These are phyloP conservation scores for Parasarocladium wereldwijsianum DNA, from an alignment of 2,329 filamentous ascomycete species.

Conservation along the genomic window DNA sequence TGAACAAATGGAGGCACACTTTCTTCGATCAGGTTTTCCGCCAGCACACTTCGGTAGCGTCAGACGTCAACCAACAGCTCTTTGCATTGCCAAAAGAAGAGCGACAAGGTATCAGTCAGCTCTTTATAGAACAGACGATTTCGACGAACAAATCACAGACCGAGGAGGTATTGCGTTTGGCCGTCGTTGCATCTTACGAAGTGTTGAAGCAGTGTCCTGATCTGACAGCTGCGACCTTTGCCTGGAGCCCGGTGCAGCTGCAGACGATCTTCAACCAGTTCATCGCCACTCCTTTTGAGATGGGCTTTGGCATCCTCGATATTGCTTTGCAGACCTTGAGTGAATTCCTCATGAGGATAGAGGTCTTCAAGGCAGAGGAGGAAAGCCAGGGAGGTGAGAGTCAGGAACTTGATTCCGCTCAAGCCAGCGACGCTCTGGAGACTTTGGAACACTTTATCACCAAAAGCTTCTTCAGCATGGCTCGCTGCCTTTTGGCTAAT, in stretches of 20 bases:
- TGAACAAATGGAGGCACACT: conserved; percentile 34
- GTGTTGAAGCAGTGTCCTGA: conserved; percentile 31
- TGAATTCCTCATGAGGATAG: conserved; percentile 29
- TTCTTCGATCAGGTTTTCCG: conserved; percentile 42
- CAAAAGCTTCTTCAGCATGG: conserved; percentile 30
- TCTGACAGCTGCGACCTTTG: conserved; percentile 31
- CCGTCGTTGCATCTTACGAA: conserved; percentile 32
- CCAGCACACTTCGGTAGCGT: conserved; percentile 40
- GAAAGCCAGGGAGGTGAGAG: conserved; percentile 23
- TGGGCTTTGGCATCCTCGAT: conserved; percentile 33
- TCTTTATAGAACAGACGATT: conserved; percentile 33
- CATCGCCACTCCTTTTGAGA: conserved; percentile 22
- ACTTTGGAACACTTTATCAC: conserved; percentile 34
- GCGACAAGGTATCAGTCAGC: conserved; percentile 24
- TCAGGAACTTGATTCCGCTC: conserved; percentile 21
- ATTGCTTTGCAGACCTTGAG: conserved; percentile 31
- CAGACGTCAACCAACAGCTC: conserved; percentile 41
- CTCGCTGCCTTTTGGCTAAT: conserved; percentile 21
- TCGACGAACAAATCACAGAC: conserved; percentile 35
- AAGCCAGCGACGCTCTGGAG: conserved; percentile 30
- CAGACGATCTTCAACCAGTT: conserved; percentile 36
- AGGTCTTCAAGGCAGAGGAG: conserved; percentile 22
- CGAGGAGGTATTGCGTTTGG: conserved; percentile 36
- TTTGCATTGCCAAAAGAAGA: conserved; percentile 30
- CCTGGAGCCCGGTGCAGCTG: conserved; percentile 33